Evolutionary conservation across 805 yeast genomes (phyloP).

Genomic region (Suhomyces xylopsoci): DNA sequence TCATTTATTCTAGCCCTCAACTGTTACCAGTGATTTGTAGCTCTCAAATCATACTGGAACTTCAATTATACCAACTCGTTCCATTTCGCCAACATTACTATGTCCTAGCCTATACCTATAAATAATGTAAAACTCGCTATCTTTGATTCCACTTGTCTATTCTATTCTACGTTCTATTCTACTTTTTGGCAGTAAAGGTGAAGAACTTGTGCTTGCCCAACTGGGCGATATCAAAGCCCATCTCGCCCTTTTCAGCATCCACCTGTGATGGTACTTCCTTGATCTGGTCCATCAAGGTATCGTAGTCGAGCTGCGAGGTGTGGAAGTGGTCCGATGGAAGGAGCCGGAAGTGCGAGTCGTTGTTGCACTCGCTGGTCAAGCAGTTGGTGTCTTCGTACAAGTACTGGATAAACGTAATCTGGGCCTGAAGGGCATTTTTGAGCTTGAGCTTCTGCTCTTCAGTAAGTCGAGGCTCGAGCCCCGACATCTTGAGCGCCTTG

Average conservation of each 20-base stretch:
- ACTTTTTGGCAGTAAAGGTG: constrained; percentile 1
- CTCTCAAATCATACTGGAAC: no score
- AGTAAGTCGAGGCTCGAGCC: constrained; percentile 35
- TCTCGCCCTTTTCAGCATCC: constrained; percentile 12
- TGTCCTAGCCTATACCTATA: no score
- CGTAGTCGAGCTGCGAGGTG: constrained; percentile 21
- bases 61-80: no score
- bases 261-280: constrained; percentile 1
- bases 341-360: constrained; percentile 31
- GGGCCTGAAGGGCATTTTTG: constrained; percentile 39
- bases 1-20: no score
- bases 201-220: constrained; percentile 2
- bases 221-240: constrained; percentile 4
- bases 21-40: no score
- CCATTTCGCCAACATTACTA: no score
- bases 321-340: constrained; percentile 32
- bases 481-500: constrained; percentile 47
- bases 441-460: constrained; percentile 26
- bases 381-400: constrained; percentile 29
- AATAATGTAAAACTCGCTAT: no score
- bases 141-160: no score
- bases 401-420: constrained; percentile 48
- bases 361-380: constrained; percentile 9
- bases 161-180: no score
- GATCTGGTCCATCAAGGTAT: constrained; percentile 8